Base-by-base conservation (phyloP, 306 rosid species). In the Gastrolobium villosum region DNA sequence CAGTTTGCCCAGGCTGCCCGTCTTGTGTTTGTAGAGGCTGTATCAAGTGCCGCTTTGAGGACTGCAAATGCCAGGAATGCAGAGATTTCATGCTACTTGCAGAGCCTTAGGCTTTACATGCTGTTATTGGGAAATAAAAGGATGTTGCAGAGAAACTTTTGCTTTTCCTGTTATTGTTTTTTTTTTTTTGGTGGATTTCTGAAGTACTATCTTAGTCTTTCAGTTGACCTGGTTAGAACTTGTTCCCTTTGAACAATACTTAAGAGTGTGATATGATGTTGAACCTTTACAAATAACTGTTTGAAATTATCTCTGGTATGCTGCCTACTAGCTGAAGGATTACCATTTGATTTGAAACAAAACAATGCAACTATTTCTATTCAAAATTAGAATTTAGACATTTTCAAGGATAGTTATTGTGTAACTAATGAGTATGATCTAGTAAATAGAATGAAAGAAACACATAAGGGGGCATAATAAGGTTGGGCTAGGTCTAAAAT, bases 11-110 rank as follows among this genome's bases (percentile, higher is more conserved):
- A 30, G 94, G 90, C 31, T 91, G 92, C 85, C 32, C 53, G 1
- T 30, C 53, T 6, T 83, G 91, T 20, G 84, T 74, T 10, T 91
- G 92, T 11, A 14, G 53, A 3, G 92, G 92, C 37, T 91, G 92
- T 52, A 59, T 64, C 54, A 80, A 37, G 65, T 89, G 94, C 80
- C 91, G 92, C 34, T 91, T 79, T 81, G 11, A 46, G 64, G 76
- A 88, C 71, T 89, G 91, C 52, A 39, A 31, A 5, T 88, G 94
- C 64, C 90, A 74, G 3, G 59, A 69, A 3, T 91, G 92, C 75
- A 34, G 56, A 1, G 87, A 89, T 62, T 91, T 74, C 69, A 81
- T 89, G 84, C 71, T 77, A 2, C 70, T 81, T 69, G 86, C 66
- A 5, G 59, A 41, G 8, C 84, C 89, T 8, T 84, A 76, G 74